Evolutionary conservation across 345 rosid genomes (phyloP).

Genomic region (Brassica incana): DNA sequence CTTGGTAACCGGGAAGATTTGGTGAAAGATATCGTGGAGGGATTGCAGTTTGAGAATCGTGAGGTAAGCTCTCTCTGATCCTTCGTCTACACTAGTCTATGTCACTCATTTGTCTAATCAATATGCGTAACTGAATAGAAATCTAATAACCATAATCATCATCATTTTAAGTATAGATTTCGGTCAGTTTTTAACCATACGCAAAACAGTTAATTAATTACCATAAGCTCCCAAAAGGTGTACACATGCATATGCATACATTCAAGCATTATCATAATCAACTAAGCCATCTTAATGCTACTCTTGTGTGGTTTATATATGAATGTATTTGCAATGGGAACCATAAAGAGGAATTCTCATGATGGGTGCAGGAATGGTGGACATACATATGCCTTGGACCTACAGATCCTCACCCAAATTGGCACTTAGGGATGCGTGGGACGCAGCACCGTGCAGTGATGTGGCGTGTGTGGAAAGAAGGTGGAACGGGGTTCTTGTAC

Average conservation of each 20-base stretch:
- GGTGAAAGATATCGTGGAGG: conserved; percentile 76
- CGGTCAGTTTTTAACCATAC: not conserved
- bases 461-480: conserved; percentile 99
- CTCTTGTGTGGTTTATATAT: not conserved
- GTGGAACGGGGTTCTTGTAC: conserved; percentile 89
- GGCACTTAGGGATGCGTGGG: conserved; percentile 99
- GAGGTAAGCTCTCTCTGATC: conserved; percentile 60
- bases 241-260: not conserved
- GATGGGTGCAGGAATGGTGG: conserved; percentile 84
- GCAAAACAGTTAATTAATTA: not conserved
- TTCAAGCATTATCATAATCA: not conserved
- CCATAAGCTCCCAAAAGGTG: not conserved
- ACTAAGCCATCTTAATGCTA: not conserved
- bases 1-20: conserved; percentile 94
- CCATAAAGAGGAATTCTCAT: not conserved
- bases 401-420: conserved; percentile 96
- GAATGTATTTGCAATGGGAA: not conserved
- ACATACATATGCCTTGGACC: conserved; percentile 98
- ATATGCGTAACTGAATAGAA: not conserved
- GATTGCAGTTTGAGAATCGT: conserved; percentile 67
- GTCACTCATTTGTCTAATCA: not conserved
- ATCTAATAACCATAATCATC: not conserved
- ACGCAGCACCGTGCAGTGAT: conserved; percentile 97
- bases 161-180: not conserved
- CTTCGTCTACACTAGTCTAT: not conserved